Evolutionary conservation across 352 stramenopile species (phyloP).

Genomic region (Phytophthora pisi): DNA sequence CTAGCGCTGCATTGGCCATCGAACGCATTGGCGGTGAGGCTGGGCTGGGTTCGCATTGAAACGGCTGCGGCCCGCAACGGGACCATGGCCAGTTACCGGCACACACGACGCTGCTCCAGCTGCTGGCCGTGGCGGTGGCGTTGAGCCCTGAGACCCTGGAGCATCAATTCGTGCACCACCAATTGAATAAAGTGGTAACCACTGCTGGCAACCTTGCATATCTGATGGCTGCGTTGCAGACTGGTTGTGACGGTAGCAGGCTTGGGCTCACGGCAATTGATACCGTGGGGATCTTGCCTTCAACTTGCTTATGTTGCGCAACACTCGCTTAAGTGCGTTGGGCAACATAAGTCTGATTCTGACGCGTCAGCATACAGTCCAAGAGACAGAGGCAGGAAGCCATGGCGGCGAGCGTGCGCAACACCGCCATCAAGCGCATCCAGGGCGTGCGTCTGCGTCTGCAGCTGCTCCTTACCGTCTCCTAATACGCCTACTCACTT

Average conservation of each 20-base stretch:
- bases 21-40: too few relatives aligned
- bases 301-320: too few relatives aligned
- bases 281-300: too few relatives aligned
- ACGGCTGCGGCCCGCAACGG: constrained; percentile 1
- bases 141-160: neutral
- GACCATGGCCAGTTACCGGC: neutral
- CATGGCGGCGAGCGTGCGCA: constrained; percentile 67
- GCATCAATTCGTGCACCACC: neutral
- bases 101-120: neutral
- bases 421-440: constrained; percentile 88
- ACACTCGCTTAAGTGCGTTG: too few relatives aligned
- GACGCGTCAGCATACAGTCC: constrained; percentile 12
- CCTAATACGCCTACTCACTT: neutral
- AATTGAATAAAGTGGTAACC: neutral
- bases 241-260: too few relatives aligned
- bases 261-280: too few relatives aligned
- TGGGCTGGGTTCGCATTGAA: neutral
- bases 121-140: neutral
- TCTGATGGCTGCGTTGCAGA: too few relatives aligned
- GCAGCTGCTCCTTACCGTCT: neutral
- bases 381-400: constrained; percentile 17
- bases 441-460: constrained; percentile 54
- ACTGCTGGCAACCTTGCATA: too few relatives aligned
- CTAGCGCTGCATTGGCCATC: neutral
- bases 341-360: constrained; percentile 11